Conservation (phyloP, 2,329 filamentous ascomycete genomes). For the Pestalotiopsis sp. region DNA sequence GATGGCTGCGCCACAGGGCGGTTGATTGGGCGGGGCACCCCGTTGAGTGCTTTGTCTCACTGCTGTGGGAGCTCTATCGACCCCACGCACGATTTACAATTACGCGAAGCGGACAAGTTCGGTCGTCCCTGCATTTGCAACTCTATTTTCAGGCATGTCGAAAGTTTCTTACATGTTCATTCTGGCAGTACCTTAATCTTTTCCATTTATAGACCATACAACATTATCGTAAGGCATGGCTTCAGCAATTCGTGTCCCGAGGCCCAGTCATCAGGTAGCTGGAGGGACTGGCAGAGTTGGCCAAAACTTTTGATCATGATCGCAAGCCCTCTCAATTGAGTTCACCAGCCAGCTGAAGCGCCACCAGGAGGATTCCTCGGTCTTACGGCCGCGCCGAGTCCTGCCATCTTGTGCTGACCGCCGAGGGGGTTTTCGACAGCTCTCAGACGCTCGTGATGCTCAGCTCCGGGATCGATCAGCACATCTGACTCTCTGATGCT, state of each 20-base stretch:
- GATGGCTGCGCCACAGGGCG: not conserved
- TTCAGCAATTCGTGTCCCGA: not conserved
- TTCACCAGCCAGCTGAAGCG: not conserved
- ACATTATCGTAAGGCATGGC: not conserved
- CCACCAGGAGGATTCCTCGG: not conserved
- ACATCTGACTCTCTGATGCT: not conserved
- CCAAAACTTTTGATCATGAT: not conserved
- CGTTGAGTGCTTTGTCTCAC: not conserved
- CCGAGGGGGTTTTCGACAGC: not conserved
- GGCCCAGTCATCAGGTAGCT: not conserved
- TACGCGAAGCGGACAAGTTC: not conserved
- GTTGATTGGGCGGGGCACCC: not conserved
- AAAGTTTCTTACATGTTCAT: not conserved
- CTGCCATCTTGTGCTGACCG: not conserved
- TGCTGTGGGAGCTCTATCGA: not conserved
- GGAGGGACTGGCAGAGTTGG: not conserved
- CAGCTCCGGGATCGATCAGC: not conserved
- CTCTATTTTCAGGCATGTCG: not conserved
- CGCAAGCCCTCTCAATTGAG: not conserved
- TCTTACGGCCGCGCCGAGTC: not conserved
- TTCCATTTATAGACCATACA: too few species aligned
- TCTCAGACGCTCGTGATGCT: not conserved
- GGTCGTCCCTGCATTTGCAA: not conserved
- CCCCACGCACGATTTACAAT: not conserved
- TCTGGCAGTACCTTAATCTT: not conserved